Base-by-base conservation (phyloP, 345 rosid species). In the Luvunga scandens region DNA sequence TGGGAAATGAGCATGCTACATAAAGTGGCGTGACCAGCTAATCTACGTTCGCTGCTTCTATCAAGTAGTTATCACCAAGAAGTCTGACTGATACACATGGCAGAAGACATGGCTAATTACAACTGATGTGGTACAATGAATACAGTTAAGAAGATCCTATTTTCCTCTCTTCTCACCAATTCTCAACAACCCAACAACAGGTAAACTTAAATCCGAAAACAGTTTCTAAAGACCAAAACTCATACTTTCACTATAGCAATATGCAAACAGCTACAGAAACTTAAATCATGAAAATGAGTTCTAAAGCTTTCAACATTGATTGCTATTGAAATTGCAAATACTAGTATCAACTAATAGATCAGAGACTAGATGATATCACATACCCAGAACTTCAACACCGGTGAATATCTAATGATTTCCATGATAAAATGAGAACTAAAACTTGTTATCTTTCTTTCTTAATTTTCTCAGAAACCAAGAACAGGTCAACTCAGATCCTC, bases 381-480 rank as follows among this genome's bases (percentile, higher is more conserved):
- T 5, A 39, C 55, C 71, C 9, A 39, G 8, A n/a, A 68, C 30
- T 22, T 68, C 16, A 4, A 12, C 19, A 12, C 50, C 7, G 8
- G 50, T 9, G 30, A 71, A 71, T 10, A 3, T 31, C 68, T 18
- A 31, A 16, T 64, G 8, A 64, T 31, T 63, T 42, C 78, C 34
- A 34, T 27, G 39, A 9, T 70, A 18, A 70, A 45, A 30, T 16
- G 31, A 45, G 24, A 7, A 70, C 2, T 18, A 55, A 71, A 55
- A 19, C 75, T 31, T 6, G 33, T 30, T 53, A 0, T 22, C 27
- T 53, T 36, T 21, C n/a, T 48, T 53, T 53, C 28, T 16, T 24
- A 13, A 57, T 28, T 72, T 56, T 59, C 66, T n/a, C 50, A 36
- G 76, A 31, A 73, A 59, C 76, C 76, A 73, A 34, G 53, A 72